Percentiles rank a stretch among this genome's conserved stretches.
Evolutionary conservation across 202 grass and related monocot species (phyloP).

Genomic region (Digitaria exilis): DNA sequence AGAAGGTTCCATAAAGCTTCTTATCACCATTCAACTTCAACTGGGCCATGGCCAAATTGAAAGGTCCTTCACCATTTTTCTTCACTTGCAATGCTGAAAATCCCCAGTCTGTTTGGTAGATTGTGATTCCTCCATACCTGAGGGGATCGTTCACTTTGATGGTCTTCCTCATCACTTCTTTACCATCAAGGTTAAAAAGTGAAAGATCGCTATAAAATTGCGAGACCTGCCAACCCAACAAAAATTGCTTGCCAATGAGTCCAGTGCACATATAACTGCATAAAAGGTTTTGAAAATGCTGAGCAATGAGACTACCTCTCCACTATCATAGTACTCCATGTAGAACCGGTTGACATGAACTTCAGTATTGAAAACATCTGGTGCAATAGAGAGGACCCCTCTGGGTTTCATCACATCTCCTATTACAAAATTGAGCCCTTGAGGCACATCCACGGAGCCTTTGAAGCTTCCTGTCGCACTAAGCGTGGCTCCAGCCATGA

Average conservation of each 20-base stretch:
- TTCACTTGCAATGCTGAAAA: slow-evolving; percentile 90
- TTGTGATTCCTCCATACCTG: slow-evolving; percentile 84
- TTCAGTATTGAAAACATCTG: slow-evolving; percentile 79
- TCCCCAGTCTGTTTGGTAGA: slow-evolving; percentile 97
- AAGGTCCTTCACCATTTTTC: slow-evolving; percentile 93
- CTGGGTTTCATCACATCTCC: slow-evolving; percentile 87
- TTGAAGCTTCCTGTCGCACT: slow-evolving; percentile 85
- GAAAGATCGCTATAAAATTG: slow-evolving; percentile 97
- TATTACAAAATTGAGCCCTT: slow-evolving; percentile 91
- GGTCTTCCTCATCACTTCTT: slow-evolving; percentile 90
- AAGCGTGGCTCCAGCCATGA: slow-evolving; percentile 89
- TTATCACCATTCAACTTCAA: slow-evolving; percentile 83
- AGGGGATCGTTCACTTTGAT: slow-evolving; percentile 96
- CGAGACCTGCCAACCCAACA: slow-evolving; percentile 58
- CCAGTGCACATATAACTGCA: not conserved
- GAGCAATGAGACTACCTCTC: slow-evolving; percentile 64
- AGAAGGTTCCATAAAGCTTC: slow-evolving; percentile 84
- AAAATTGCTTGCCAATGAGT: slow-evolving; percentile 7
- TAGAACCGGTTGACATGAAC: slow-evolving; percentile 96
- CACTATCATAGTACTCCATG: slow-evolving; percentile 97
- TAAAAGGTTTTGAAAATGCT: not conserved
- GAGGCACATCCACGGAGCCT: slow-evolving; percentile 87
- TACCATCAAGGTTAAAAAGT: slow-evolving; percentile 79
- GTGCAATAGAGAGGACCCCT: slow-evolving; percentile 65
- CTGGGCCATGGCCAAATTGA: slow-evolving; percentile 88